These are phyloP conservation scores for Aureobasidium sp. DNA, from an alignment of 2,329 filamentous ascomycete genomes.

Conservation along the genomic window DNA sequence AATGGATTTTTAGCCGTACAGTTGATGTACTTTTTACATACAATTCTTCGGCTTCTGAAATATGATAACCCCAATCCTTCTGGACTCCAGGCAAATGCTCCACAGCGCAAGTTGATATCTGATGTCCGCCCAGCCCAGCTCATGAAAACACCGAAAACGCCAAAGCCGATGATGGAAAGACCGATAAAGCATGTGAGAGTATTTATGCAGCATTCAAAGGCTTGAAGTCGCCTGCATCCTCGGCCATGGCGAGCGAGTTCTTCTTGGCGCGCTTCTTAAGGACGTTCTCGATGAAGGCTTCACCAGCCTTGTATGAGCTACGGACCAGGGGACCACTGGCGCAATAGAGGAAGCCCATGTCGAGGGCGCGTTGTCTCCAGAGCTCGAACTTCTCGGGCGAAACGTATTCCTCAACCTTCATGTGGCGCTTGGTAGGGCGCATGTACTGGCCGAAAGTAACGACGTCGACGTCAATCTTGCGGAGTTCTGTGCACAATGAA, in stretches of 20 bases:
- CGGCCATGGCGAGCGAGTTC: constrained; percentile 26
- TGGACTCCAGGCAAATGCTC: constrained; percentile 15
- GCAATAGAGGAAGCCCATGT: constrained; percentile 95
- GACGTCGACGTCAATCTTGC: constrained; percentile 77
- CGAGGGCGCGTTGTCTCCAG: constrained; percentile 82
- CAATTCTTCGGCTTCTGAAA: not conserved
- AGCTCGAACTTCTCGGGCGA: constrained; percentile 85
- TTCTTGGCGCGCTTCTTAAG: constrained; percentile 65
- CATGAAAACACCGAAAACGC: not conserved
- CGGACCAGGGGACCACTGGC: constrained; percentile 88
- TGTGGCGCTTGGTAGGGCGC: constrained; percentile 95
- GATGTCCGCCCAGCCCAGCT: not conserved
- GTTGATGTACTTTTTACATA: constrained; percentile 14
- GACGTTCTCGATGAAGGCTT: constrained; percentile 98
- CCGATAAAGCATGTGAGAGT: not conserved
- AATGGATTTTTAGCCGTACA: constrained; percentile 7
- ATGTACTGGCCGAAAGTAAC: constrained; percentile 99
- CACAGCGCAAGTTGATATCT: constrained; percentile 16
- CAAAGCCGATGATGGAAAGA: not conserved
- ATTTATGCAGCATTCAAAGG: constrained; percentile 7
- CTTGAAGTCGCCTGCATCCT: constrained; percentile 23
- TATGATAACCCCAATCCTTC: not conserved
- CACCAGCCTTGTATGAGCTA: constrained; percentile 95
- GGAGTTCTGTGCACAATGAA: constrained; percentile 52
- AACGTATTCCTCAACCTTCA: constrained; percentile 93